These are phyloP conservation scores for Coniochaeta sp. DNA, from an alignment of 2,329 filamentous ascomycete genomes.

Conservation along the genomic window DNA sequence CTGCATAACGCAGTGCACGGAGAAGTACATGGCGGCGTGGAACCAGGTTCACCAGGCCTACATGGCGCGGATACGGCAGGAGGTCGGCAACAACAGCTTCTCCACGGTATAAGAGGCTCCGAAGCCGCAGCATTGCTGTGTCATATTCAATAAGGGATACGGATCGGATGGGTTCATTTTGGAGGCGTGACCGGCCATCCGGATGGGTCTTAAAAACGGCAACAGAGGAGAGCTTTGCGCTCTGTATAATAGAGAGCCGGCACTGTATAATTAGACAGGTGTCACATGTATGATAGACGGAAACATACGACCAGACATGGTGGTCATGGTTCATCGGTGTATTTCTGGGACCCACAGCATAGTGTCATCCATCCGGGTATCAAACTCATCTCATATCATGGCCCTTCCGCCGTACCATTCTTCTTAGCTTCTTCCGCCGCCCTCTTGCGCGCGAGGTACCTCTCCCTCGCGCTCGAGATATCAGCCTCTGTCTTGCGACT, in stretches of 20 bases:
- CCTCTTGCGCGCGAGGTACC: conserved; percentile 68
- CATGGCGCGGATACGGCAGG: conserved; percentile 54
- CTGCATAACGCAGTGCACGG: conserved; percentile 71
- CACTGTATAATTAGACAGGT: background rate
- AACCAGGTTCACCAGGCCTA: conserved; percentile 66
- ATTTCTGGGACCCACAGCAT: background rate
- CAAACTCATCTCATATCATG: conserved; percentile 13
- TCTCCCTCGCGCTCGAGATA: conserved; percentile 69
- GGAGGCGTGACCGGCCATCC: background rate
- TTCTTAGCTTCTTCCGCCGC: conserved; percentile 59
- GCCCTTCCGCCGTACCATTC: conserved; percentile 21
- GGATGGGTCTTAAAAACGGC: background rate
- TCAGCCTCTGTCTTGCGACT: conserved; percentile 71
- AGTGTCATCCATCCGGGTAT: conserved; percentile 16
- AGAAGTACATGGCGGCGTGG: conserved; percentile 79
- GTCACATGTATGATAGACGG: background rate
- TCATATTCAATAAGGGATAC: background rate
- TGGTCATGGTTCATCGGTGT: background rate
- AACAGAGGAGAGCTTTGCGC: background rate
- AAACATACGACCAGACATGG: background rate
- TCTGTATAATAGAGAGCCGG: background rate
- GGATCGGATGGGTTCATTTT: background rate
- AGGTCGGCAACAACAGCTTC: conserved; percentile 29
- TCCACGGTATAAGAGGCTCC: background rate
- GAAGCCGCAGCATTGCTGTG: background rate